Conservation (phyloP, 768 basidiomycete species). For the Phylloporus sp. region DNA sequence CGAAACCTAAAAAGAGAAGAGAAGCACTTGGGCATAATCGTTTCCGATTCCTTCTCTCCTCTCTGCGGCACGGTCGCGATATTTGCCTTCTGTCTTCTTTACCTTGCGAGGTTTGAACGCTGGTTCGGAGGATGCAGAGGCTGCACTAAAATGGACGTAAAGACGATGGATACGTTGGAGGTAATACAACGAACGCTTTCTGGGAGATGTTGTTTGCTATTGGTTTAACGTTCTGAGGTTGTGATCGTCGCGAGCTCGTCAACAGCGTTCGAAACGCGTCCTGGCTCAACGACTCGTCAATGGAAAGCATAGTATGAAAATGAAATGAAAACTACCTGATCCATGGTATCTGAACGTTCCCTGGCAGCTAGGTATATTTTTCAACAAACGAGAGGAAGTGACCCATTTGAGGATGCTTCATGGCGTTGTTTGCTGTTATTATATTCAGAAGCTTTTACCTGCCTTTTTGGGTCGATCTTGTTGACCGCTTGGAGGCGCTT, state of each 20-base stretch:
- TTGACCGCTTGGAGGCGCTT: too few species aligned
- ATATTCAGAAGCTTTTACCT: slow-evolving; percentile 22
- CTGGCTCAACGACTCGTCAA: slow-evolving; percentile 28
- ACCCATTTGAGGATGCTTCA: not conserved
- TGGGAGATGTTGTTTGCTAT: slow-evolving; percentile 1
- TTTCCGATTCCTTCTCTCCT: slow-evolving; percentile 59
- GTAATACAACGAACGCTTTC: slow-evolving; percentile 15
- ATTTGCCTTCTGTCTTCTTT: slow-evolving; percentile 54
- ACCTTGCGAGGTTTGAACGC: slow-evolving; percentile 81
- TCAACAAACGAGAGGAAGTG: not conserved
- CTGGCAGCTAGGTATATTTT: not conserved
- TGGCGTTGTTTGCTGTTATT: slow-evolving; percentile 28
- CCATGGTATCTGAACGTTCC: slow-evolving; percentile 15
- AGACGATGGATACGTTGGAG: not conserved
- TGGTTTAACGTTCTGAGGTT: slow-evolving; percentile 12
- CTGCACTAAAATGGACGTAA: slow-evolving; percentile 35
- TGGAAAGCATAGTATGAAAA: not conserved
- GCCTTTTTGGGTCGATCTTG: too few species aligned
- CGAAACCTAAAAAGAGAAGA: not conserved
- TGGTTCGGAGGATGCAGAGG: slow-evolving; percentile 48
- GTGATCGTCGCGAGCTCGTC: slow-evolving; percentile 28
- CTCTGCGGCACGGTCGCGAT: slow-evolving; percentile 75
- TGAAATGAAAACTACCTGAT: slow-evolving; percentile 19
- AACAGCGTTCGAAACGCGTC: slow-evolving; percentile 58
- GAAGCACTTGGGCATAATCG: slow-evolving; percentile 66